Conservation (phyloP, 768 basidiomycete species). For the Tephrocybe sp. region DNA sequence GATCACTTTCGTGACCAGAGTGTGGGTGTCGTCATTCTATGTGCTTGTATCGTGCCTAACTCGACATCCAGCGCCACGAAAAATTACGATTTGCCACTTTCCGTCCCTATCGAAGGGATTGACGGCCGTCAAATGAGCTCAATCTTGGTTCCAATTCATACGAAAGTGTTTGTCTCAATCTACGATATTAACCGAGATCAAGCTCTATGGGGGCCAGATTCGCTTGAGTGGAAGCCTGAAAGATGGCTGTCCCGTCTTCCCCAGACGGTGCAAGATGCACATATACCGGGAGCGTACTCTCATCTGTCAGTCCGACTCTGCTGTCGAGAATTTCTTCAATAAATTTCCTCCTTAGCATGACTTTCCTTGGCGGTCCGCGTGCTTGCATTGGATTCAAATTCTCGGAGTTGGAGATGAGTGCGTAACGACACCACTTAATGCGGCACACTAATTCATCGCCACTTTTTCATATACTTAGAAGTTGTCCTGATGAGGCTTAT, state of each 20-base stretch:
- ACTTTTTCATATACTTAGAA: slow-evolving; percentile 18
- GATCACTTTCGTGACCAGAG: slow-evolving; percentile 14
- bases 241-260: slow-evolving; percentile 45
- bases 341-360: slow-evolving; percentile 31
- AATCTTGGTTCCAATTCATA: slow-evolving; percentile 38
- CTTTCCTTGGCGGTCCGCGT: slow-evolving; percentile 42
- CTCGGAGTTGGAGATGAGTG: slow-evolving; percentile 54
- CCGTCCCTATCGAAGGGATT: slow-evolving; percentile 31
- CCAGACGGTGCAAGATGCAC: slow-evolving; percentile 32
- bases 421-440: too few relatives aligned
- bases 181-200: slow-evolving; percentile 37
- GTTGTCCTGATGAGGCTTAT: slow-evolving; percentile 26
- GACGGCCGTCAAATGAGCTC: slow-evolving; percentile 37
- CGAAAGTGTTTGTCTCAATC: slow-evolving; percentile 37
- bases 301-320: slow-evolving; percentile 29
- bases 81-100: slow-evolving; percentile 42
- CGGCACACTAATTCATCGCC: neutral
- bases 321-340: neutral
- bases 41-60: neutral
- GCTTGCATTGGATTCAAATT: slow-evolving; percentile 57
- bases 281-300: slow-evolving; percentile 45
- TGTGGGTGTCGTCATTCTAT: slow-evolving; percentile 7
- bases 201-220: slow-evolving; percentile 47
- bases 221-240: slow-evolving; percentile 52
- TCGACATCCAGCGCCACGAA: slow-evolving; percentile 27